A percentile compares a stretch with the other conserved stretches of the same genome.
These are phyloP conservation scores for Ulvella scutata DNA, from an alignment of 139 green algal species.

Conservation along the genomic window DNA sequence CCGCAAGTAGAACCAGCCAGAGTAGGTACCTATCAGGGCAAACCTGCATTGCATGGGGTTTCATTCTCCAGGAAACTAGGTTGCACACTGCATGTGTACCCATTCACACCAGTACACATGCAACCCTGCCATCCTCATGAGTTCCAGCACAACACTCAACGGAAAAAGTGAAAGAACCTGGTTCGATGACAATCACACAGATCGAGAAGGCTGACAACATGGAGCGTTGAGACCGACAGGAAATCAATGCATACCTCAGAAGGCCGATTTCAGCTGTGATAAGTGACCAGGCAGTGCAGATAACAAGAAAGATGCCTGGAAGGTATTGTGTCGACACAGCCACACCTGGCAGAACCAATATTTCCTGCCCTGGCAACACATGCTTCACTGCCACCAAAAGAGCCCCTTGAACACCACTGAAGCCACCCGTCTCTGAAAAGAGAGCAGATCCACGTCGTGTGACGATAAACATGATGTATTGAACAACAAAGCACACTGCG, in stretches of 20 bases:
- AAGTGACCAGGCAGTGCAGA: not conserved
- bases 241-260: no score
- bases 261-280: not conserved
- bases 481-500: not conserved
- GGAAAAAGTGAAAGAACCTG: no score
- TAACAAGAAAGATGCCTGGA: not conserved
- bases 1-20: not conserved
- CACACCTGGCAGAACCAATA: not conserved
- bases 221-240: no score
- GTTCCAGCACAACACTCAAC: no score
- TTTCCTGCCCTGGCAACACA: not conserved
- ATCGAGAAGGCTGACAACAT: no score
- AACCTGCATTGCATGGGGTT: no score
- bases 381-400: not conserved
- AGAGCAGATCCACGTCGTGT: not conserved
- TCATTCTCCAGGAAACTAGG: no score
- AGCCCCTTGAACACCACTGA: not conserved
- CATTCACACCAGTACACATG: no score
- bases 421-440: not conserved
- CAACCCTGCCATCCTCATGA: no score
- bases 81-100: no score
- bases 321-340: not conserved
- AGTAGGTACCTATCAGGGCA: not conserved
- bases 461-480: not conserved
- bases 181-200: no score